Evolutionary conservation across 345 rosid species (phyloP).

Genomic region (Sisymbrium irio): DNA sequence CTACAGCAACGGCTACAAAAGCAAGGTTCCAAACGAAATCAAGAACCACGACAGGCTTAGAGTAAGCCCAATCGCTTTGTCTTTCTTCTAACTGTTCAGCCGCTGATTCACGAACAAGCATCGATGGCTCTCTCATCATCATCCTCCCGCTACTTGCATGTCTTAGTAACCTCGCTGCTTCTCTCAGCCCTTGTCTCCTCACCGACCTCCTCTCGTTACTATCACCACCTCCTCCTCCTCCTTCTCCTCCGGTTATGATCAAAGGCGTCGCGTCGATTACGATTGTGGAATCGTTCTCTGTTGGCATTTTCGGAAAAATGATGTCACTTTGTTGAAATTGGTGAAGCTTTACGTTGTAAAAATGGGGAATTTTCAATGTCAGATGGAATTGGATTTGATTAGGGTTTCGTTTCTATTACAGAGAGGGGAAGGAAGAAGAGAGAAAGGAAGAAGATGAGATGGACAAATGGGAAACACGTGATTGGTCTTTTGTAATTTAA

Average conservation of each 20-base stretch:
- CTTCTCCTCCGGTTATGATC: constrained; percentile 34
- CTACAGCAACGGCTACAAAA: constrained; percentile 66
- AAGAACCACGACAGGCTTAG: constrained; percentile 84
- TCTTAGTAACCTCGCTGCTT: constrained; percentile 77
- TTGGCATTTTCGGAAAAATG: neutral
- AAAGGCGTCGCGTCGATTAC: constrained; percentile 64
- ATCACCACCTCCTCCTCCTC: neutral
- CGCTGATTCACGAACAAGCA: constrained; percentile 89
- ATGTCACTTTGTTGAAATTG: neutral
- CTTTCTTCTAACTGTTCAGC: constrained; percentile 98
- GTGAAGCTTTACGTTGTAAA: constrained; percentile 15
- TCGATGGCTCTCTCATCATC: constrained; percentile 90
- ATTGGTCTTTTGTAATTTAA: constrained; percentile 7
- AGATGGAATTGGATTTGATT: constrained; percentile 18
- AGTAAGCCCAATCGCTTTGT: constrained; percentile 98
- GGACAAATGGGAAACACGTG: constrained; percentile 13
- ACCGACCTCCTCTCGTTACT: constrained; percentile 40
- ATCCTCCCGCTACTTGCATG: constrained; percentile 92
- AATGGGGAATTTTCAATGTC: constrained; percentile 9
- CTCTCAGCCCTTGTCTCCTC: constrained; percentile 71
- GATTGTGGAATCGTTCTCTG: constrained; percentile 35
- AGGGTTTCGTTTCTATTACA: constrained; percentile 17
- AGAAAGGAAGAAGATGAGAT: constrained; percentile 10
- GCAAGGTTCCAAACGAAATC: constrained; percentile 87
- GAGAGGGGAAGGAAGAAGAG: neutral